These are phyloP conservation scores for Sclerotinia spermophila DNA, from an alignment of 2,329 filamentous ascomycete species.

Conservation along the genomic window DNA sequence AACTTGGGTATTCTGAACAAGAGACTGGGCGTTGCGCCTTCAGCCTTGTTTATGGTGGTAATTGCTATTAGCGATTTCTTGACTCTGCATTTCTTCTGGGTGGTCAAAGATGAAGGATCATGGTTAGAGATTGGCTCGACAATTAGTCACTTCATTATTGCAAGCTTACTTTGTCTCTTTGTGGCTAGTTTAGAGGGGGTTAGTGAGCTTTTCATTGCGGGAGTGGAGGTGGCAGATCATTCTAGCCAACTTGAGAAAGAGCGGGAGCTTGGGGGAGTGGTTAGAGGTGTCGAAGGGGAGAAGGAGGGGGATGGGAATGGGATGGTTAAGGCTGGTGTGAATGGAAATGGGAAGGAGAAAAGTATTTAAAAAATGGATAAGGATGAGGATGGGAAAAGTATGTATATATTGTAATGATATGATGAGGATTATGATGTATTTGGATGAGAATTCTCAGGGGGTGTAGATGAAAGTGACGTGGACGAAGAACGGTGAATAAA, in stretches of 20 bases:
- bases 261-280: conserved; percentile 31
- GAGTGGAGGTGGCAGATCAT: conserved; percentile 61
- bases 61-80: conserved; percentile 89
- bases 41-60: conserved; percentile 88
- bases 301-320: conserved; percentile 21
- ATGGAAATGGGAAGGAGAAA: conserved; percentile 19
- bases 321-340: conserved; percentile 15
- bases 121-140: conserved; percentile 98
- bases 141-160: conserved; percentile 93
- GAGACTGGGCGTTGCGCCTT: conserved; percentile 76
- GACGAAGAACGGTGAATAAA: neutral
- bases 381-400: neutral
- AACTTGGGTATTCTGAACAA: conserved; percentile 92
- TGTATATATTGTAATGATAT: conserved; percentile 8
- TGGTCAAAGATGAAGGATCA: conserved; percentile 91
- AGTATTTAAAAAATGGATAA: conserved; percentile 3
- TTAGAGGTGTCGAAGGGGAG: conserved; percentile 4
- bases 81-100: conserved; percentile 96
- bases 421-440: neutral
- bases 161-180: conserved; percentile 84
- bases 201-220: conserved; percentile 77
- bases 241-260: conserved; percentile 30
- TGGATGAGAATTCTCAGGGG: neutral
- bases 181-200: conserved; percentile 83
- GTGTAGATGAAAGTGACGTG: neutral